A percentile compares a stretch with the other conserved stretches of the same genome.
These are phyloP conservation scores for Vicia villosa DNA, from an alignment of 306 rosid species.

Conservation along the genomic window DNA sequence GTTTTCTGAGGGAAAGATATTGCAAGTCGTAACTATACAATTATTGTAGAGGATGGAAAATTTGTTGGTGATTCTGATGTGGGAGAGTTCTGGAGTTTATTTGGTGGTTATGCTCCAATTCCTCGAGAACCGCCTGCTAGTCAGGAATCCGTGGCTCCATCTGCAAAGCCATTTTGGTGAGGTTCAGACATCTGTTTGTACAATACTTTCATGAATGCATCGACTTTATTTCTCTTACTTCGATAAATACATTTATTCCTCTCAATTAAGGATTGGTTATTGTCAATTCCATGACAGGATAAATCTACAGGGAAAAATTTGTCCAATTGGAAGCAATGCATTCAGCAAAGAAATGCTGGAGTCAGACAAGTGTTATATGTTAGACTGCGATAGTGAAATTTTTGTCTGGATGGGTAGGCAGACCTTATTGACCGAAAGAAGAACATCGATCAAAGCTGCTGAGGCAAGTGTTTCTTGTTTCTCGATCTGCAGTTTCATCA, in stretches of 20 bases:
- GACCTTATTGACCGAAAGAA: conserved; percentile 76
- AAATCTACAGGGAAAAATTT: conserved; percentile 73
- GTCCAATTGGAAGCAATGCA: conserved; percentile 51
- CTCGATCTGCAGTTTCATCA: background rate
- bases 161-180: conserved; percentile 67
- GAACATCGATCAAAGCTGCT: conserved; percentile 67
- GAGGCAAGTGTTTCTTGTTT: conserved; percentile 64
- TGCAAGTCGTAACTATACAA: conserved; percentile 33
- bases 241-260: conserved; percentile 17
- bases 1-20: conserved; percentile 22
- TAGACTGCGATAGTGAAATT: conserved; percentile 78
- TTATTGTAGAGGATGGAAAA: conserved; percentile 91
- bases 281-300: conserved; percentile 61
- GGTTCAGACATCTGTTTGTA: conserved; percentile 30
- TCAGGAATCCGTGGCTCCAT: conserved; percentile 49
- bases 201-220: conserved; percentile 23
- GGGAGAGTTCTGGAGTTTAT: conserved; percentile 97
- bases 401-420: conserved; percentile 96
- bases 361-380: conserved; percentile 86
- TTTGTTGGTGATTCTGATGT: conserved; percentile 93
- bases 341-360: conserved; percentile 72
- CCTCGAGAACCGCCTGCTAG: conserved; percentile 71
- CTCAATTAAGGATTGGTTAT: conserved; percentile 29
- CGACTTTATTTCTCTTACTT: conserved; percentile 25
- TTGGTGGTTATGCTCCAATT: conserved; percentile 97